These are phyloP conservation scores for Zygoascus flipseniorum DNA, from an alignment of 805 yeast genomes.

Conservation along the genomic window DNA sequence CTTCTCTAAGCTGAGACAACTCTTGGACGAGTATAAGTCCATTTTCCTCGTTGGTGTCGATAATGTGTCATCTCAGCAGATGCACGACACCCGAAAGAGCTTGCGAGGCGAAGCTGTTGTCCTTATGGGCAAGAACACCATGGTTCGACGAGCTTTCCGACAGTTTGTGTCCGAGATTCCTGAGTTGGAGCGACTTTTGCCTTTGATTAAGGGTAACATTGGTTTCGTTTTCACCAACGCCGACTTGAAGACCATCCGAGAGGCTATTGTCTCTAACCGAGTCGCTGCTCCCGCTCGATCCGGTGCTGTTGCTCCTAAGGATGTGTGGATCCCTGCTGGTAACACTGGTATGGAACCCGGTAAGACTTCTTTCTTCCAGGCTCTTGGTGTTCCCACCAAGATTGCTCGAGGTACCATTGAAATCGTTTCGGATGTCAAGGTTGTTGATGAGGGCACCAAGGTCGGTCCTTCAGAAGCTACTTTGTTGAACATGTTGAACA, in stretches of 20 bases:
- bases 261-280: slow-evolving; percentile 77
- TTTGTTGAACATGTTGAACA: slow-evolving; percentile 97
- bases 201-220: slow-evolving; percentile 94
- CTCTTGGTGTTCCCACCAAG: slow-evolving; percentile 99
- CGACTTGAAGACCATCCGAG: slow-evolving; percentile 90
- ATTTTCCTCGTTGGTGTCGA: slow-evolving; percentile 99
- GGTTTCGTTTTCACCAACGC: slow-evolving; percentile 99
- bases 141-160: slow-evolving; percentile 99
- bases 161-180: slow-evolving; percentile 90
- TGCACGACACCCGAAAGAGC: slow-evolving; percentile 98
- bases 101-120: slow-evolving; percentile 93
- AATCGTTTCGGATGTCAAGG: slow-evolving; percentile 94
- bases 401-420: slow-evolving; percentile 99
- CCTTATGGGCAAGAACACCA: slow-evolving; percentile 99
- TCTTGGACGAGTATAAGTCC: slow-evolving; percentile 94
- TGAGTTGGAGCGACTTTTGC: slow-evolving; percentile 90
- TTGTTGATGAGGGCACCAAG: slow-evolving; percentile 73
- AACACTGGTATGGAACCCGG: slow-evolving; percentile 99
- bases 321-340: slow-evolving; percentile 97
- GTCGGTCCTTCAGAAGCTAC: slow-evolving; percentile 99
- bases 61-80: slow-evolving; percentile 99
- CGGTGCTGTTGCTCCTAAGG: slow-evolving; percentile 98
- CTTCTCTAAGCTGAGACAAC: slow-evolving; percentile 90
- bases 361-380: slow-evolving; percentile 99
- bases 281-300: slow-evolving; percentile 99